phyloP scores from a whole-genome alignment of 441 rosid species.

The Francoa sonchifolia region DNA sequence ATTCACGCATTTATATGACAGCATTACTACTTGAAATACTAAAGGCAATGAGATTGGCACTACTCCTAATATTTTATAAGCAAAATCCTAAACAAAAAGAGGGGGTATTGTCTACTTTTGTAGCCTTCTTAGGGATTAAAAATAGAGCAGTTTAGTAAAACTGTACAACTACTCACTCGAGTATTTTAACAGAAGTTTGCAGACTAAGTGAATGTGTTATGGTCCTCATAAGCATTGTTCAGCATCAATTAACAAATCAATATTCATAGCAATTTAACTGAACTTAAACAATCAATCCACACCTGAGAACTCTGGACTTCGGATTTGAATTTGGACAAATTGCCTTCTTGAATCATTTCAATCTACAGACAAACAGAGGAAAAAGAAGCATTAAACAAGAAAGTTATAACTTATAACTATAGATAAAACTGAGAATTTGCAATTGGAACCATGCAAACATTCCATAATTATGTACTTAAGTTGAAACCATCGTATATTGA shows the following conservation, averaged over 20 bases:
- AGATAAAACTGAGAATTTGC: neutral
- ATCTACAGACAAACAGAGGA: constrained; percentile 17
- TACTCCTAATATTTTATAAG: too few species aligned
- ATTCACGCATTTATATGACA: too few species aligned
- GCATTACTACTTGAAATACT: too few species aligned
- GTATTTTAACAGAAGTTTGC: too few species aligned
- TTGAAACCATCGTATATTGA: neutral
- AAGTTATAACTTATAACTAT: too few species aligned
- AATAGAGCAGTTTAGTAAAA: too few species aligned
- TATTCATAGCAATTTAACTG: neutral
- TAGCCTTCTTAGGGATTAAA: too few species aligned
- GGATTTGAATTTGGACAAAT: constrained; percentile 48
- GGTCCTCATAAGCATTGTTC: neutral
- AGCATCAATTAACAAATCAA: neutral
- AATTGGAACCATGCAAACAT: neutral
- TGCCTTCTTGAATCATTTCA: constrained; percentile 47
- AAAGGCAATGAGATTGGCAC: too few species aligned
- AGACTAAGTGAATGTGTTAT: too few species aligned
- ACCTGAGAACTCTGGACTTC: constrained; percentile 48
- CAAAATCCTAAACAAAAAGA: too few species aligned
- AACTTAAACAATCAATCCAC: neutral
- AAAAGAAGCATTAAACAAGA: constrained; percentile 10
- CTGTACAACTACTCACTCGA: too few species aligned
- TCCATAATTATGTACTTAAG: neutral
- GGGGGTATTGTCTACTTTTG: too few species aligned